Conservation (phyloP, 331 rosid genomes). For the Quercus lobata region DNA sequence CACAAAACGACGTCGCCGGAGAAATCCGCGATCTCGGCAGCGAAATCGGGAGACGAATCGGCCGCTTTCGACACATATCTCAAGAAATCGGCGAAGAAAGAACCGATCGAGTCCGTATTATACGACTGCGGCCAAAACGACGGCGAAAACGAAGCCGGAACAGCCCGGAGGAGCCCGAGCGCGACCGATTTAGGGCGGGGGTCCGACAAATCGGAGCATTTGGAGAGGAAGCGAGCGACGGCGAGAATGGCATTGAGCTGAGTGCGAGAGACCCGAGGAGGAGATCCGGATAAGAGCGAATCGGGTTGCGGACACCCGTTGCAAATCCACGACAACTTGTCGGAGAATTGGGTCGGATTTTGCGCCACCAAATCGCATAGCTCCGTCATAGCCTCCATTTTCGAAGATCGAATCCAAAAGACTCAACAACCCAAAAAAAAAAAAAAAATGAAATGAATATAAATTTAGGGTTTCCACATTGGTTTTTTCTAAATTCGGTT, state of each 20-base stretch:
- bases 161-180: constrained; percentile 64
- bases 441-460: not conserved
- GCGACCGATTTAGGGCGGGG: constrained; percentile 66
- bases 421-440: not conserved
- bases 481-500: not conserved
- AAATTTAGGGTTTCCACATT: not conserved
- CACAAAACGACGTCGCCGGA: constrained; percentile 53
- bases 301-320: constrained; percentile 77
- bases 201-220: constrained; percentile 61
- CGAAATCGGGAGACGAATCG: constrained; percentile 62
- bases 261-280: constrained; percentile 71
- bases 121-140: constrained; percentile 87
- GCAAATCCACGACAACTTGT: constrained; percentile 82
- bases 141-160: constrained; percentile 63
- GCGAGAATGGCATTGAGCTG: constrained; percentile 95
- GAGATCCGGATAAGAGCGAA: constrained; percentile 61
- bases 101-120: constrained; percentile 47
- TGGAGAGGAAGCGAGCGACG: constrained; percentile 79
- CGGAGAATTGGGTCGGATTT: constrained; percentile 70
- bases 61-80: constrained; percentile 55
- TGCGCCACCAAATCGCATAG: constrained; percentile 88
- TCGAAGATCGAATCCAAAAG: constrained; percentile 18
- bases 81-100: constrained; percentile 62
- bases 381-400: constrained; percentile 89
- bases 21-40: constrained; percentile 52